Base-by-base conservation (phyloP, 148 eudicot species). In the Amaranthus cruentus region DNA sequence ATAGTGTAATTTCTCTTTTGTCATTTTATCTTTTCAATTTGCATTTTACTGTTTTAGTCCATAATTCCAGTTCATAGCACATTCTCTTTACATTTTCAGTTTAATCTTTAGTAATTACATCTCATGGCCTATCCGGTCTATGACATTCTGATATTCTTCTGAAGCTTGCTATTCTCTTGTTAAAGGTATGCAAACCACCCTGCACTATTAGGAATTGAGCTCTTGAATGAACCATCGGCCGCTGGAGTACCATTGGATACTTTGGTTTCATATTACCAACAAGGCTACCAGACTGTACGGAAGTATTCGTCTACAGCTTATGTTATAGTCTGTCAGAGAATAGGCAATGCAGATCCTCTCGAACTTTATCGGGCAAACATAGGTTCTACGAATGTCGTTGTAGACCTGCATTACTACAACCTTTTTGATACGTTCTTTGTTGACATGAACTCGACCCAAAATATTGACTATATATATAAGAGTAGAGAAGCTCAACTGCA, bases 351-450 rank as follows among this genome's bases (percentile, higher is more conserved):
- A 57, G 97, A 91, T 81, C 97, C 92, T 7, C 51, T 86, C 21
- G 97, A 91, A 78, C 87, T 91, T 55, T 91, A 81, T 81, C 85
- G 84, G 66, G 89, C 92, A 66, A 78, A 86, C 76, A 73, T 89
- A 67, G 92, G 97, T 42, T 68, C 74, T 4, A 49, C 65, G 28
- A 89, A 89, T 71, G 7, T 80, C 15, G 95, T 88, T 18, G 76
- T 88, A 54, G 95, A 89, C 80, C 72, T 89, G 76, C 97, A 91
- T 73, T 91, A 88, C 78, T 91, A 91, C 83, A 91, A 85, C 80
- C 89, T 88, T 51, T 91, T 91, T 7, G 90, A 85, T 70, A 57
- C 70, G 42, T 85, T 70, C 78, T 89, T 90, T 61, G 69, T 64
- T 47, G 88, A 85, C 69, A 70, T 88, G 89, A 92, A 78, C 62